These are phyloP conservation scores for Nemania bipapillata DNA, from an alignment of 2,329 filamentous ascomycete genomes.

Conservation along the genomic window DNA sequence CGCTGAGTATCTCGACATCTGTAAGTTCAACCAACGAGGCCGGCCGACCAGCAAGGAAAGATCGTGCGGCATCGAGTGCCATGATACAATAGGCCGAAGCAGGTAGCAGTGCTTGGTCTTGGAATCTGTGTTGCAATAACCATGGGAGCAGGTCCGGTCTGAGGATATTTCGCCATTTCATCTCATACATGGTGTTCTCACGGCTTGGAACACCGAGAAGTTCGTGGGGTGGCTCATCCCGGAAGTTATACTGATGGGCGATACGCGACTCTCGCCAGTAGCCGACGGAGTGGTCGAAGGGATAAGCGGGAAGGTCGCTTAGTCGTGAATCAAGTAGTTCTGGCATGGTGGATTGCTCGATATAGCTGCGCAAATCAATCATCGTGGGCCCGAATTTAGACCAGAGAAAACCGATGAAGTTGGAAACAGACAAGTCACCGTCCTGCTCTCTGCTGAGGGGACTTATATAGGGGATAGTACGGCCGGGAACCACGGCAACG, in stretches of 20 bases:
- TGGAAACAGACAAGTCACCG: conserved; percentile 42
- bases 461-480: conserved; percentile 41
- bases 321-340: conserved; percentile 32
- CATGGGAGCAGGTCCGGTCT: conserved; percentile 55
- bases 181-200: conserved; percentile 52
- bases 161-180: conserved; percentile 58
- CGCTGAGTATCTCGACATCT: conserved; percentile 47
- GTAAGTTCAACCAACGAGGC: conserved; percentile 47
- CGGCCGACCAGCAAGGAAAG: conserved; percentile 40
- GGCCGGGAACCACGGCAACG: conserved; percentile 36
- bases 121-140: conserved; percentile 57
- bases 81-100: conserved; percentile 61
- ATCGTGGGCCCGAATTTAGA: conserved; percentile 38
- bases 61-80: conserved; percentile 58
- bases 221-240: conserved; percentile 50
- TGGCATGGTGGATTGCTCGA: conserved; percentile 39
- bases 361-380: conserved; percentile 41
- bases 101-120: conserved; percentile 58
- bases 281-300: conserved; percentile 60
- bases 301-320: conserved; percentile 56
- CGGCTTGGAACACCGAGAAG: conserved; percentile 54
- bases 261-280: conserved; percentile 59
- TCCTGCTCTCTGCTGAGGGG: conserved; percentile 44
- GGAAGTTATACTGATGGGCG: conserved; percentile 55
- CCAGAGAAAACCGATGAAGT: conserved; percentile 48